Evolutionary conservation across 208 protist genomes (phyloP), one percentile per base, ranked within the genome.

Genomic region (Leishmania braziliensis): DNA sequence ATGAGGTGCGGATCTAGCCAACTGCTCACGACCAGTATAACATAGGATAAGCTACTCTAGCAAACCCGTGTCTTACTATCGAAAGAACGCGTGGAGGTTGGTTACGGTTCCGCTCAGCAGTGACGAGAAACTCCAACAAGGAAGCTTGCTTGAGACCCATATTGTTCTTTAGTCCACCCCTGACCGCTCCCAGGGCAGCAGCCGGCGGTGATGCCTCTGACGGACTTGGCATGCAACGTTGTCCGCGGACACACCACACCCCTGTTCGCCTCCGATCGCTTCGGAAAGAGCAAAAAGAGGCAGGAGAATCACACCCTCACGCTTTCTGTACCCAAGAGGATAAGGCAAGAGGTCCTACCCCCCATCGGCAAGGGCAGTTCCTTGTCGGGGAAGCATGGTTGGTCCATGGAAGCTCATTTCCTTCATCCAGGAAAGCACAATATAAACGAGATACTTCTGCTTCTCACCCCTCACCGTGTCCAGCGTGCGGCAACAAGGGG

Each of bases 271-370:
- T 80, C 77, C 10, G 80, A 91, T 33, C 88, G 88, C 23, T 84
- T 79, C n/a, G 87, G 90, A 77, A 93, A 94, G 4, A 94, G 80
- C 1, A 89, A 95, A 74, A 95, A 95, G 80, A 96, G 94, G 75
- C 78, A 81, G 77, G 90, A 94, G 65, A 83, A 86, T 78, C 92
- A 56, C 10, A 94, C 82, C 63, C 79, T 84, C 65, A 84, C 70
- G 6, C 70, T 77, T 74, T 96, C 85, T 4, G 84, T 77, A 76
- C 85, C 43, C 1, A 78, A 84, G 23, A 94, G 58, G 36, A 86
- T 62, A 0, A 93, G 54, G 5, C 66, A 71, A 23, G 62, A 71
- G 36, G 81, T 90, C 14, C 69, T 60, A 36, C 84, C 77, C 60
- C 89, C 84, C 12, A 72, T 62, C 29, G 92, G 83, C 3, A 93